Base-by-base conservation (phyloP, 768 basidiomycete genomes). In the Leccinum arenicola region DNA sequence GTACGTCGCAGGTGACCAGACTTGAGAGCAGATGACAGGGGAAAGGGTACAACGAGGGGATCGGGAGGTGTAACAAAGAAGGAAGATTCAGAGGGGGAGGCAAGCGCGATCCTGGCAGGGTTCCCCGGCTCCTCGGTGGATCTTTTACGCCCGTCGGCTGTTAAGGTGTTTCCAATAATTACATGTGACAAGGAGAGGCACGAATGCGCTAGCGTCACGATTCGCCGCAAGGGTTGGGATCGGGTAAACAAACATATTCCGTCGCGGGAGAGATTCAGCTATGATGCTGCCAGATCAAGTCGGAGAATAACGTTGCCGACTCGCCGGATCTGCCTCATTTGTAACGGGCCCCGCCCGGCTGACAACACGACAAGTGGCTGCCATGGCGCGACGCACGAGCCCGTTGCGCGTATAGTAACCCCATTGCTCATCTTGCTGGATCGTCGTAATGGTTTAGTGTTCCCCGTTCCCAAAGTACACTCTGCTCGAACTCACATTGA, bases 61-160 rank as follows among this genome's bases (percentile, higher is more conserved):
- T 59, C 64, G 33, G 59, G 53, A 56, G 63, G 62, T 53, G 67
- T 40, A 52, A 43, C 64, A 54, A 69, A 62, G 62, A 70, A 60
- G 63, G 65, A 60, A 67, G 58, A 55, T 55, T 54, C 51, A 52
- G 43, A 58, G 45, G 48, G 12, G 56, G 43, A n/a, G 9, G n/a
- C 40, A 43, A 43, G 40, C 40, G n/a, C 40, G 40, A 43, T 43
- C 40, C 40, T 9, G 7, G n/a, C 40, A 43, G 40, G n/a, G n/a
- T 43, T 9, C 38, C 40, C 17, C 3, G n/a, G 40, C 40, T 43
- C 40, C 17, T 43, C 40, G 17, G 40, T 43, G 40, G 10, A 43
- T n/a, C n/a, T n/a, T n/a, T 43, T 43, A 10, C 4, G n/a, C n/a
- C 10, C n/a, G 6, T 40, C 17, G 40, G 40, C 9, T 43, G 40